These are phyloP conservation scores for Lactuca sativa DNA, from an alignment of 129 eudicot species.

Conservation along the genomic window DNA sequence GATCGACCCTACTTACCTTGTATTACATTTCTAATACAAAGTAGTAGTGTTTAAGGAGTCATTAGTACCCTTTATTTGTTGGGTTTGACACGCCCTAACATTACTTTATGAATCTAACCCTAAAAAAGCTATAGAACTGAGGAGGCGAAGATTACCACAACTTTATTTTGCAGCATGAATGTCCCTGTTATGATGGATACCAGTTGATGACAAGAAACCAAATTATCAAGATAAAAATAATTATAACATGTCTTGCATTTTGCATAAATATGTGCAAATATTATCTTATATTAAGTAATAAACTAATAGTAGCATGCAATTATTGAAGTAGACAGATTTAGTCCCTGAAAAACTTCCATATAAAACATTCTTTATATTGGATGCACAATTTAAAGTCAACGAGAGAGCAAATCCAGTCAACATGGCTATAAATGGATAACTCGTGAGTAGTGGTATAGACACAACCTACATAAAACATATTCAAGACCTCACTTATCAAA, in stretches of 20 bases:
- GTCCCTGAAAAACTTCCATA: slow-evolving; percentile 52
- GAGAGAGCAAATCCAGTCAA: slow-evolving; percentile 67
- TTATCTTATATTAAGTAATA: neutral
- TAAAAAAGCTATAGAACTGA: no score
- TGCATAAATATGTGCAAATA: neutral
- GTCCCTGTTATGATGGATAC: slow-evolving; percentile 54
- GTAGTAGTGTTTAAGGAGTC: no score
- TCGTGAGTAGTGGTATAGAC: slow-evolving; percentile 62
- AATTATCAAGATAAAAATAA: neutral
- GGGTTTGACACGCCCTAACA: no score
- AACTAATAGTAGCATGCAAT: neutral
- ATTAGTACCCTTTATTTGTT: no score
- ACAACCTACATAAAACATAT: slow-evolving; percentile 45
- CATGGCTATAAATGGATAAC: slow-evolving; percentile 80
- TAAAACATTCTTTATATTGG: slow-evolving; percentile 63
- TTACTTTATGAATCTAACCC: no score
- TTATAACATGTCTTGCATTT: neutral
- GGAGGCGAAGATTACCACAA: slow-evolving; percentile 58
- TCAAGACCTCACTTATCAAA: slow-evolving; percentile 7
- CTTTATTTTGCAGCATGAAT: slow-evolving; percentile 73
- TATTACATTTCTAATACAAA: no score
- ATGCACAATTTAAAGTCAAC: slow-evolving; percentile 56
- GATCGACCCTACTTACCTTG: no score
- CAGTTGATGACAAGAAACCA: slow-evolving; percentile 31
- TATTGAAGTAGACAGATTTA: slow-evolving; percentile 5